Base-by-base conservation (phyloP, 1,284 basidiomycete genomes). In the Microbotryum saponariae region DNA sequence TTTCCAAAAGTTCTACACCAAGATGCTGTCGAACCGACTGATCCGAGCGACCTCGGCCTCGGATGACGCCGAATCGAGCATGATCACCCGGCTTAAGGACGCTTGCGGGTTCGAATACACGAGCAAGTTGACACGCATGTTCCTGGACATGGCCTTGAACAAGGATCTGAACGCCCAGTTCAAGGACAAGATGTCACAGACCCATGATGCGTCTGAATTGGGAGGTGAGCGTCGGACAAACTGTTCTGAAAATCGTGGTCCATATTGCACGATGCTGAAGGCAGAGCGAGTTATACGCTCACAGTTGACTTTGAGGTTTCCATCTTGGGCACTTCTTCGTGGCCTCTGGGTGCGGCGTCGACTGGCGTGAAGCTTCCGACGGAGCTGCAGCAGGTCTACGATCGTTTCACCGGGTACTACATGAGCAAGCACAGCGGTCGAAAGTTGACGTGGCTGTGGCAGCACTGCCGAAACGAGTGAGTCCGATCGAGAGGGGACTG, bases 31-130 rank as follows among this genome's bases (percentile, higher is more conserved):
- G 51, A 90, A 90, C 74, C 91, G 96, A 70, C 84, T 99, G 44
- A 93, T 99, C 68, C 87, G 91, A 71, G 86, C 85, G 44, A 84
- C 89, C 23, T 97, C 92, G 23, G 91, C 92, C 6, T 97, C 93
- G 4, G 94, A 97, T 72, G 96, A 99, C 78, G 88, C 87, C 27
- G 96, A 99, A 75, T 88, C 89, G 31, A 92, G 88, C 77, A 98
- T 99, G 96, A 98, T 98, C 71, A 89, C 92, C 59, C 96, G 97
- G 78, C 79, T 99, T 70, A 99, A 98, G 82, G 96, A 97, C 75
- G 88, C 90, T 12, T 97, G 91, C 71, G 96, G 96, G 67, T 97
- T 94, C 81, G 96, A 98, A 74, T 98, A 97, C 78, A 97, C 96
- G 54, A 91, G 88, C 81, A 97, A 97, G 77, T 83, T 98, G 52